phyloP scores from a whole-genome alignment of 2,329 filamentous ascomycete species.

The Cladophialophora carrionii region DNA sequence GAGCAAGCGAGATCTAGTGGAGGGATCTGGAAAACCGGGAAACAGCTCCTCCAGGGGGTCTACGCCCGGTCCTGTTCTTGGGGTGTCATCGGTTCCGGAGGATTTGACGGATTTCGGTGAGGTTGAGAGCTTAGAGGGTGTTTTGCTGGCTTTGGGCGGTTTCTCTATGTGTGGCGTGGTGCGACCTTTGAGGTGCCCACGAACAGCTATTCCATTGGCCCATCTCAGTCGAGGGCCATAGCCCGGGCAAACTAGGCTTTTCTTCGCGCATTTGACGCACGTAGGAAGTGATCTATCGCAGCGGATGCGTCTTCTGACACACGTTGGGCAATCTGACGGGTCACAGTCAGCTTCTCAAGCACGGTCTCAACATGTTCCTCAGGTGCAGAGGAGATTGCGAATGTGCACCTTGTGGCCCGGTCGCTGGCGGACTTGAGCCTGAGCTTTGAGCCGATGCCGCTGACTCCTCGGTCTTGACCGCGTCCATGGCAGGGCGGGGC shows the following conservation, averaged over 20 bases:
- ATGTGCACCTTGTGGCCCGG: constrained; percentile 28
- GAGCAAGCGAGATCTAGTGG: constrained; percentile 77
- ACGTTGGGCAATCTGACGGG: constrained; percentile 32
- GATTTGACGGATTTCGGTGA: constrained; percentile 23
- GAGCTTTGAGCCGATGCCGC: constrained; percentile 8
- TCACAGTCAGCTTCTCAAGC: constrained; percentile 16
- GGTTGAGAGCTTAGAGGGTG: constrained; percentile 19
- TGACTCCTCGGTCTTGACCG: constrained; percentile 2
- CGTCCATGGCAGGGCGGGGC: constrained; percentile 12
- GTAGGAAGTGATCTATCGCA: constrained; percentile 39
- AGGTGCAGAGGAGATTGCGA: constrained; percentile 14
- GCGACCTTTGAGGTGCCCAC: constrained; percentile 38
- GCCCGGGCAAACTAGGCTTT: constrained; percentile 38
- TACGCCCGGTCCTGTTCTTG: constrained; percentile 3
- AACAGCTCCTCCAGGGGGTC: constrained; percentile 27
- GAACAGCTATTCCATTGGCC: constrained; percentile 39
- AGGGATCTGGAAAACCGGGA: constrained; percentile 66
- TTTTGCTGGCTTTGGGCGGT: constrained; percentile 16
- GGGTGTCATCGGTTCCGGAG: constrained; percentile 11
- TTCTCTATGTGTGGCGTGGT: constrained; percentile 31
- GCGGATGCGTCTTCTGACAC: constrained; percentile 38
- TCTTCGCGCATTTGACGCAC: constrained; percentile 40
- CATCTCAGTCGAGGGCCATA: constrained; percentile 39
- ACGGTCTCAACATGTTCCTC: neutral
- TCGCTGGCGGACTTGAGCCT: constrained; percentile 14